These are phyloP conservation scores for Phytophthora megakarya DNA, from an alignment of 352 stramenopile genomes.

Conservation along the genomic window DNA sequence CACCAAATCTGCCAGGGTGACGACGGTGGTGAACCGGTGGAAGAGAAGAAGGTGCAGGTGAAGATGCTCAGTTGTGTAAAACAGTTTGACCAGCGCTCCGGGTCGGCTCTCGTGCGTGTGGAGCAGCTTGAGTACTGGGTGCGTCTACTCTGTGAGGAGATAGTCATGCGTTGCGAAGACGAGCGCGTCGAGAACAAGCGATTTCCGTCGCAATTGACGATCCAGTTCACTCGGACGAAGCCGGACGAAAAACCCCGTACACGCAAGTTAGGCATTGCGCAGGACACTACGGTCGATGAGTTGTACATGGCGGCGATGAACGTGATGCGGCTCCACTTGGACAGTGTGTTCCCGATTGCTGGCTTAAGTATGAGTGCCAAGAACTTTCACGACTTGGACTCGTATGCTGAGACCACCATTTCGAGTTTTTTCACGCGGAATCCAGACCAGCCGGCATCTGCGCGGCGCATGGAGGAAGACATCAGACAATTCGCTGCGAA, in stretches of 20 bases:
- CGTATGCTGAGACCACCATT: slow-evolving; percentile 49
- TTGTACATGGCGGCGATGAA: slow-evolving; percentile 58
- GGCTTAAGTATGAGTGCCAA: slow-evolving; percentile 65
- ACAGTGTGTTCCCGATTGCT: slow-evolving; percentile 64
- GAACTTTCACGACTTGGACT: slow-evolving; percentile 67
- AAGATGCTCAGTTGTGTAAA: slow-evolving; percentile 78
- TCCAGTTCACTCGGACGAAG: slow-evolving; percentile 55
- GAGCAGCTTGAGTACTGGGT: slow-evolving; percentile 82
- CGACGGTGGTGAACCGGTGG: slow-evolving; percentile 73
- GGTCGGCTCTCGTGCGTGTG: slow-evolving; percentile 43
- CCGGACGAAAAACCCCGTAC: slow-evolving; percentile 50
- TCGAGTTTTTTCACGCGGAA: slow-evolving; percentile 73
- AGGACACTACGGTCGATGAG: slow-evolving; percentile 62
- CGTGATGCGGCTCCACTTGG: slow-evolving; percentile 54
- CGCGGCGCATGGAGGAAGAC: slow-evolving; percentile 32
- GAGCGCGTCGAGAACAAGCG: slow-evolving; percentile 79
- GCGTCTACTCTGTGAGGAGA: slow-evolving; percentile 71
- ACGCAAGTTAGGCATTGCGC: slow-evolving; percentile 54
- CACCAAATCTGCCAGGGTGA: slow-evolving; percentile 64
- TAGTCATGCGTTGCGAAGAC: slow-evolving; percentile 79
- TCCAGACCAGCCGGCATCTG: slow-evolving; percentile 6
- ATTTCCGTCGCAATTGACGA: slow-evolving; percentile 64
- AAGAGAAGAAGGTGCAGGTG: slow-evolving; percentile 68
- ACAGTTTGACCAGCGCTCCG: slow-evolving; percentile 78
- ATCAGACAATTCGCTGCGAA: slow-evolving; percentile 32